These are phyloP conservation scores for Mycena albidolilacea DNA, from an alignment of 768 basidiomycete genomes.

Conservation along the genomic window DNA sequence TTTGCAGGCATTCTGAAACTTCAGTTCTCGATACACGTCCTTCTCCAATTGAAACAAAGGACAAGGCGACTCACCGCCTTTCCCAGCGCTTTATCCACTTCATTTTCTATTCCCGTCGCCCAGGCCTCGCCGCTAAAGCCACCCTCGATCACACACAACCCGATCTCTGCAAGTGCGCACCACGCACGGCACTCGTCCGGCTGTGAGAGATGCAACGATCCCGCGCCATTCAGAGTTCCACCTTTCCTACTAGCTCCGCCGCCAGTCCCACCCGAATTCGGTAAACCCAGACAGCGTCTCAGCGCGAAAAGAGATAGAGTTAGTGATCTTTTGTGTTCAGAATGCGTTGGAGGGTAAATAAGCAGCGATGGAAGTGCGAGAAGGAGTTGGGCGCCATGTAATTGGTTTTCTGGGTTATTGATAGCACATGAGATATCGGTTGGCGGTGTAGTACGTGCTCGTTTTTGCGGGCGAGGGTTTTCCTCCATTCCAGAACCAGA, in stretches of 20 bases:
- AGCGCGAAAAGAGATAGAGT: conserved; percentile 70
- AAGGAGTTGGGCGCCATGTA: conserved; percentile 55
- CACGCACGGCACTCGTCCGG: conserved; percentile 76
- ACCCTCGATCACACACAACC: conserved; percentile 67
- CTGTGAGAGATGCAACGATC: conserved; percentile 17
- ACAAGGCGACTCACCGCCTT: conserved; percentile 71
- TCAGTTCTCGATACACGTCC: background rate
- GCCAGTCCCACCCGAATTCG: conserved; percentile 59
- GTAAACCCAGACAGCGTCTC: conserved; percentile 65
- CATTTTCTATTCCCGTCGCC: conserved; percentile 67
- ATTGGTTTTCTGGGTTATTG: background rate
- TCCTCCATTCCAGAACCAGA: conserved; percentile 30
- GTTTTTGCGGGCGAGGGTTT: conserved; percentile 54
- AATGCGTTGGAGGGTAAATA: conserved; percentile 76
- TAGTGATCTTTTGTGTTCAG: conserved; percentile 67
- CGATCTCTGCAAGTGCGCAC: conserved; percentile 79
- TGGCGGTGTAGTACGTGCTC: conserved; percentile 44
- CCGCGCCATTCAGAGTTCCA: background rate
- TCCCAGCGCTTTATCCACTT: conserved; percentile 78
- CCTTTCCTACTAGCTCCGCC: too few species aligned
- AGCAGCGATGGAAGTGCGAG: conserved; percentile 74
- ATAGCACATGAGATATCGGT: background rate
- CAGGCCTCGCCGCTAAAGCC: conserved; percentile 61
- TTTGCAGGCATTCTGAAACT: background rate
- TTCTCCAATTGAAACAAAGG: background rate